Percentiles rank a stretch among this genome's conserved stretches.
Conservation (phyloP, 352 stramenopile species). For the Pythium rishiriense region DNA sequence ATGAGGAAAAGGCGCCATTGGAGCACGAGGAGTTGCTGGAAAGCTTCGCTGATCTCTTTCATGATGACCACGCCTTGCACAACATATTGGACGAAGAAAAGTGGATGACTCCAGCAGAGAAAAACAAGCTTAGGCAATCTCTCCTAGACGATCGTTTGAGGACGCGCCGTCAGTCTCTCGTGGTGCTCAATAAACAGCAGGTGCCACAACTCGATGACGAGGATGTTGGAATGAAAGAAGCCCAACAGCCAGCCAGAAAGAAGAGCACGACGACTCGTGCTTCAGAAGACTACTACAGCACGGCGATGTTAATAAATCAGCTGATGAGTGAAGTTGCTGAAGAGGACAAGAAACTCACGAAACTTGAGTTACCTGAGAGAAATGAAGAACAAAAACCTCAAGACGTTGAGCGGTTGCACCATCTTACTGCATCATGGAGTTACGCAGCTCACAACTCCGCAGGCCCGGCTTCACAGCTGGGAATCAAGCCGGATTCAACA, state of each 20-base stretch:
- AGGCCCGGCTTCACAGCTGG: background rate
- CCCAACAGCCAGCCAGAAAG: background rate
- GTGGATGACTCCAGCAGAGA: slow-evolving; percentile 37
- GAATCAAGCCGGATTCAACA: background rate
- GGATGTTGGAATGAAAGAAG: background rate
- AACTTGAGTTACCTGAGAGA: background rate
- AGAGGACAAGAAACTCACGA: slow-evolving; percentile 7
- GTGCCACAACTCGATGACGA: slow-evolving; percentile 8
- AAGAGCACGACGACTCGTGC: slow-evolving; percentile 18
- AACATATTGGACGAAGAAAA: slow-evolving; percentile 57
- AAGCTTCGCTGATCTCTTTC: slow-evolving; percentile 46
- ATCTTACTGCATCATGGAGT: slow-evolving; percentile 7
- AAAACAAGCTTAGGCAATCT: slow-evolving; percentile 19
- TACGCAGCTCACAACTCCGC: background rate
- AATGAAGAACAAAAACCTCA: background rate
- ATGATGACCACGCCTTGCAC: slow-evolving; percentile 38
- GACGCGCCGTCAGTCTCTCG: slow-evolving; percentile 4
- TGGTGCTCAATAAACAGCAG: slow-evolving; percentile 6
- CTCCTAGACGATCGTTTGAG: slow-evolving; percentile 23
- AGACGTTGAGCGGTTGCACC: slow-evolving; percentile 14
- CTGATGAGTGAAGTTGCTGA: slow-evolving; percentile 39
- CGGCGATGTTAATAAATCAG: slow-evolving; percentile 47
- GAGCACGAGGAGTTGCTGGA: slow-evolving; percentile 39
- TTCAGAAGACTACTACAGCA: slow-evolving; percentile 55
- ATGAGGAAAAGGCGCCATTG: slow-evolving; percentile 10